Conservation (phyloP, 2,329 filamentous ascomycete species). For the Calonectria naviculata region DNA sequence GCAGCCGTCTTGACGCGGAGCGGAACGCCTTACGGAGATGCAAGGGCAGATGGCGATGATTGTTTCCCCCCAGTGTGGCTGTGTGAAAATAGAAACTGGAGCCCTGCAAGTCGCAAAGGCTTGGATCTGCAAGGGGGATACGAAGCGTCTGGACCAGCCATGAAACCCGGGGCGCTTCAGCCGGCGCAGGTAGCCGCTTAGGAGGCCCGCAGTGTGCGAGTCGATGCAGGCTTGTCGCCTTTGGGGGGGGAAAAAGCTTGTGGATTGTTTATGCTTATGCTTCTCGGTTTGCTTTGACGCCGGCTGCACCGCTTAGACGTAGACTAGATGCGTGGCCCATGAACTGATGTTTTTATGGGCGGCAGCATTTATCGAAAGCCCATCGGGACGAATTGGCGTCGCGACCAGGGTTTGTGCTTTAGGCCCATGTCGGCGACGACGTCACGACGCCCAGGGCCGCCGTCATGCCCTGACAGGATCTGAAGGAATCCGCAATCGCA, state of each 20-base stretch:
- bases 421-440: conserved; percentile 12
- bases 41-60: neutral
- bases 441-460: conserved; percentile 10
- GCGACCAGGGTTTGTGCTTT: neutral
- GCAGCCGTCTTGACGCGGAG: neutral
- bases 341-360: neutral
- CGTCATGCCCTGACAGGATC: conserved; percentile 8
- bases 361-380: neutral
- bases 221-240: neutral
- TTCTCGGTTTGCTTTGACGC: neutral
- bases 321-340: no score
- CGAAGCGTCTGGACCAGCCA: conserved; percentile 19
- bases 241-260: neutral
- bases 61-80: neutral
- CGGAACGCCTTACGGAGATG: neutral
- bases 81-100: conserved; percentile 18
- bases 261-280: conserved; percentile 7
- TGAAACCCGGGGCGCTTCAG: conserved; percentile 37
- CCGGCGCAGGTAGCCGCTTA: conserved; percentile 19
- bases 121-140: conserved; percentile 16
- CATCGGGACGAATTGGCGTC: conserved; percentile 23
- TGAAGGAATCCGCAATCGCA: neutral
- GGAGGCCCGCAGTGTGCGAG: neutral
- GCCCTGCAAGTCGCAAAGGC: neutral
- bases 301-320: no score